Base-by-base conservation (phyloP, 176 grass and related monocot genomes). In the Neostapfia colusana region DNA sequence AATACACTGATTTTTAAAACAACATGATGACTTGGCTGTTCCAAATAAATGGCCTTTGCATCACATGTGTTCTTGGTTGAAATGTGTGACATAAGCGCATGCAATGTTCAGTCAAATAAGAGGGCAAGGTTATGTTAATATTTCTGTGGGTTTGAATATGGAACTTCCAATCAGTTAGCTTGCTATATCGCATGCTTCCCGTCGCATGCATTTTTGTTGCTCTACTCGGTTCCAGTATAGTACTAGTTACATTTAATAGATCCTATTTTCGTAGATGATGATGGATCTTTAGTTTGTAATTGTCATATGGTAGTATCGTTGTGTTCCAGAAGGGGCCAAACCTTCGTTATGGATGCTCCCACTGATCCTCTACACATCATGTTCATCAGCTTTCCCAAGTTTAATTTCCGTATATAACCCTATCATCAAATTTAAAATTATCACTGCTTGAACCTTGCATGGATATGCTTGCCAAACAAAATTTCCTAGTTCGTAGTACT, bases 101-200 rank as follows among this genome's bases (percentile, higher is more conserved):
- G 73, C 59, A 35, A 64, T 45, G 0, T 72, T 24, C 3, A 13
- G 4, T 73, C 4, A 2, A 18, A 38, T 18, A 63, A 34, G n/a
- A 37, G 10, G 6, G 7, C 24, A 7, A 51, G 59, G 15, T 77
- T 15, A 34, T 70, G 7, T n/a, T 65, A 41, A 55, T 34, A 54
- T 9, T 18, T 21, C 1, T 15, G 10, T 54, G 54, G 44, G 4
- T 36, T 70, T 13, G 20, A 65, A 70, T 63, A 37, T 45, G 45
- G 14, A 76, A 56, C 15, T 37, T 7, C 6, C 50, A 78, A 21
- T 43, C 4, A 35, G 44, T 10, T 31, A 20, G 7, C 9, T 72
- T 68, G 61, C 61, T 69, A 83, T 88, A 88, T 88, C 63, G 28
- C 85, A 79, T 83, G 80, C 26, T 69, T 53, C 5, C 35, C 23